Base-by-base conservation (phyloP, 1,139 yeast genomes). In the Kodamaea arcana region DNA sequence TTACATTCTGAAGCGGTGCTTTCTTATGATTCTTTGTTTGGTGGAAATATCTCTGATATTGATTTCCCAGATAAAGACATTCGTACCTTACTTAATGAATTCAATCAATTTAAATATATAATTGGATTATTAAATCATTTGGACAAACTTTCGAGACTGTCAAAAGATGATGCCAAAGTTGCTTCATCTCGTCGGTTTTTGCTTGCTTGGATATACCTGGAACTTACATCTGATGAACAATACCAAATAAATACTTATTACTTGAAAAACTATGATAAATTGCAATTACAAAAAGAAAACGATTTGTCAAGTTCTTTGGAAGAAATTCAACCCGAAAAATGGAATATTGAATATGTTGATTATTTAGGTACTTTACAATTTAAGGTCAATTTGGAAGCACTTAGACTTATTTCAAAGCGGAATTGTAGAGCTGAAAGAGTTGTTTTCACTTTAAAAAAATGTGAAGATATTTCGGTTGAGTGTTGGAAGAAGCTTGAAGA, bases 51-150 rank as follows among this genome's bases (percentile, higher is more conserved):
- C n/a, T n/a, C n/a, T n/a, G n/a, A n/a, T n/a, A n/a, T n/a, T n/a
- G 65, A 62, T 21, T 66, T 71, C 12, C 75, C 72, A 20, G 84
- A 78, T 47, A 29, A 12, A 4, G 31, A 29, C 17, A 29, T 29
- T 14, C 4, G 4, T 10, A 14, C 17, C 15, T 25, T 25, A 15
- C 11, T 25, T 8, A 11, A 15, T 14, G 28, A 25, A 15, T 14
- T 25, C 11, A 25, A 25, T 14, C 15, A 25, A 9, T 25, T 25
- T 11, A 25, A 11, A 14, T 25, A 25, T 14, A 14, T 25, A 25
- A 7, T 9, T 4, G 11, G 28, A 11, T 25, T 25, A 15, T 7
- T 25, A 5, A 6, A 12, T 13, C 17, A 25, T 15, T 25, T 25
- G 17, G 17, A 17, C 6, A 12, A 25, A 14, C 12, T 25, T 10